Percentiles rank a stretch among this genome's conserved stretches.
Conservation (phyloP, 2,329 filamentous ascomycete species). For the Fusarium humuli region DNA sequence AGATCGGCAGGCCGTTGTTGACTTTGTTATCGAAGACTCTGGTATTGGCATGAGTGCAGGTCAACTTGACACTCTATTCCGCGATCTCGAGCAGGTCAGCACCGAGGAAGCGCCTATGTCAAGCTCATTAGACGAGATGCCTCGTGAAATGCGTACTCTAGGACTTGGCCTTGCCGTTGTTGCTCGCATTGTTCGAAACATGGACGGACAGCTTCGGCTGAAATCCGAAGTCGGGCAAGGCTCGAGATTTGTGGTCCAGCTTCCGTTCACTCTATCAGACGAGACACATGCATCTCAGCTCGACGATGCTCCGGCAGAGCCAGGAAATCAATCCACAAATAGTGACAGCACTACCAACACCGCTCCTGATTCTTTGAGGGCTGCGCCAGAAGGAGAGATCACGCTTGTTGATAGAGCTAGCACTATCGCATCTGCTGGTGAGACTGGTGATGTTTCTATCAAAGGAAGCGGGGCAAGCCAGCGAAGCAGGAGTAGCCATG, state of each 20-base stretch:
- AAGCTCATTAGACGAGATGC: constrained; percentile 43
- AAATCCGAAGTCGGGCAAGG: constrained; percentile 87
- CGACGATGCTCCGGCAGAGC: constrained; percentile 4
- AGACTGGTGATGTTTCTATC: constrained; percentile 18
- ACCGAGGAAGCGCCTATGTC: constrained; percentile 54
- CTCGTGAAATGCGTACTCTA: constrained; percentile 61
- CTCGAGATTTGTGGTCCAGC: constrained; percentile 82
- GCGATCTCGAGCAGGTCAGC: constrained; percentile 69
- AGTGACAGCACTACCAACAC: constrained; percentile 36
- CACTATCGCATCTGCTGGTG: constrained; percentile 18
- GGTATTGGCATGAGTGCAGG: constrained; percentile 77
- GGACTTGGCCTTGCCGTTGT: constrained; percentile 90
- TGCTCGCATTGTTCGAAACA: constrained; percentile 86
- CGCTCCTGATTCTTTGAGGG: constrained; percentile 44
- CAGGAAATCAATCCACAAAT: constrained; percentile 20
- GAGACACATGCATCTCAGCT: constrained; percentile 46
- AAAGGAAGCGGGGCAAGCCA: constrained; percentile 40
- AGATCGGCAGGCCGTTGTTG: constrained; percentile 71
- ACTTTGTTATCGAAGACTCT: constrained; percentile 81
- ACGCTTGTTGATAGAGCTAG: constrained; percentile 68
- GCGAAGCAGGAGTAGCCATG: constrained; percentile 55
- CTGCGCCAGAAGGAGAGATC: constrained; percentile 63
- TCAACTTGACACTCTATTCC: constrained; percentile 67
- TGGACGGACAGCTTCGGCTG: constrained; percentile 87
- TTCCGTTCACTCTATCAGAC: constrained; percentile 76